Evolutionary conservation across 2,329 filamentous ascomycete species (phyloP), one percentile per base, ranked within the genome.

Genomic region (Fusarium xyrophilum): DNA sequence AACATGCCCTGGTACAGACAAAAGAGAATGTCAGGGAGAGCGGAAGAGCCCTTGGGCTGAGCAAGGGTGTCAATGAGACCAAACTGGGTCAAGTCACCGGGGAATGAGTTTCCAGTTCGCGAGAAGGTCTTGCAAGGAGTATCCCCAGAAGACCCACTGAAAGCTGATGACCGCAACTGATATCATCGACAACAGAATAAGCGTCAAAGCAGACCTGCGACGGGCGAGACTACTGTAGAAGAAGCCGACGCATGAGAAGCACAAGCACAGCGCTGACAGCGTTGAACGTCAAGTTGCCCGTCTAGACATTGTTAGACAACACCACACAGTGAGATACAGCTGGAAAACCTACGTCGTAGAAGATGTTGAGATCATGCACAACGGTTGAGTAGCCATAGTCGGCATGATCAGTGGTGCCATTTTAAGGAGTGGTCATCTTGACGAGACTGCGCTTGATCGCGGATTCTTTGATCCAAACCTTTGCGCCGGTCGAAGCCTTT

Each of bases 111-210:
- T 60, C 92, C 92, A 25, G 88, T 88, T 79, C 93, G 92, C 10
- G 92, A 93, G 80, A 96, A 97, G 67, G 92, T 86, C n/a, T n/a
- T n/a, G n/a, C 54, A 97, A 82, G 14, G 91, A 95, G 79, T 95
- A 97, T 48, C 93, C 93, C 93, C 93, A 97, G 83, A 97, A 95
- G 83, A 96, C 97, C 93, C 93, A 97, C 77, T 97, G 93, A 81
- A 97, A 96, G 51, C 89, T 90, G 64, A 93, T 88, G 69, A 96
- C 88, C 14, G 88, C 91, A 7, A 91, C 87, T 19, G 92, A 90
- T 82, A 97, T 90, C 82, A 97, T 87, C 17, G 92, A 92, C 7
- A 97, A 85, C 86, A 92, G 94, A 78, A 97, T 91, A 65, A 97
- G 85, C 21, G 93, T 92, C 56, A 97, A 84, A 7, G 93, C 93